Evolutionary conservation across 2,329 filamentous ascomycete genomes (phyloP).

Genomic region (Plenodomus biglobosus): DNA sequence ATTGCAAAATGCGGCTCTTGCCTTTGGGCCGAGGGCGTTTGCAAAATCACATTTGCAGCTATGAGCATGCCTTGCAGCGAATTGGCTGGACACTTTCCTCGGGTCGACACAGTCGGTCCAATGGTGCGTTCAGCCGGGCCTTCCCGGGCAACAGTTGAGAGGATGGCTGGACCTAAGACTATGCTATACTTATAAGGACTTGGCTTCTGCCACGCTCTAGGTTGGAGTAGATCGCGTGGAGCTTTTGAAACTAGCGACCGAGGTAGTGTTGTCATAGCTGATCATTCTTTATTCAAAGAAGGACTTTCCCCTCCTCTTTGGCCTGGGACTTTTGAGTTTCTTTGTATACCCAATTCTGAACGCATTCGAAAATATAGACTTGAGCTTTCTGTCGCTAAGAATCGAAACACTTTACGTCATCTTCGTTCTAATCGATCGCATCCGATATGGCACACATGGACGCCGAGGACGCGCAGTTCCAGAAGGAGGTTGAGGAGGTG

Average conservation of each 20-base stretch:
- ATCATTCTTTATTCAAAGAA: slow-evolving; percentile 9
- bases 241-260: slow-evolving; percentile 18
- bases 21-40: slow-evolving; percentile 41
- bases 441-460: slow-evolving; percentile 48
- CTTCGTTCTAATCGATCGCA: neutral
- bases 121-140: slow-evolving; percentile 40
- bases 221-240: neutral
- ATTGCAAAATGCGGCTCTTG: slow-evolving; percentile 15
- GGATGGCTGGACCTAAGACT: slow-evolving; percentile 13
- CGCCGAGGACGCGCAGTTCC: slow-evolving; percentile 73
- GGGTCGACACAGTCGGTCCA: slow-evolving; percentile 36
- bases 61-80: slow-evolving; percentile 3
- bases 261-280: slow-evolving; percentile 28
- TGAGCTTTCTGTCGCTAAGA: neutral
- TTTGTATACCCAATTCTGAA: slow-evolving; percentile 1
- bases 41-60: slow-evolving; percentile 9
- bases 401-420: neutral
- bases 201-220: slow-evolving; percentile 22
- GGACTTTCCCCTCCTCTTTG: slow-evolving; percentile 1
- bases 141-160: slow-evolving; percentile 31
- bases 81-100: slow-evolving; percentile 20
- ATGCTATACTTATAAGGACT: slow-evolving; percentile 34
- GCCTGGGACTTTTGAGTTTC: neutral
- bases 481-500: slow-evolving; percentile 80
- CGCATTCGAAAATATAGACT: neutral